phyloP scores from a whole-genome alignment of 805 yeast species.

The Schizosaccharomyces lindneri region DNA sequence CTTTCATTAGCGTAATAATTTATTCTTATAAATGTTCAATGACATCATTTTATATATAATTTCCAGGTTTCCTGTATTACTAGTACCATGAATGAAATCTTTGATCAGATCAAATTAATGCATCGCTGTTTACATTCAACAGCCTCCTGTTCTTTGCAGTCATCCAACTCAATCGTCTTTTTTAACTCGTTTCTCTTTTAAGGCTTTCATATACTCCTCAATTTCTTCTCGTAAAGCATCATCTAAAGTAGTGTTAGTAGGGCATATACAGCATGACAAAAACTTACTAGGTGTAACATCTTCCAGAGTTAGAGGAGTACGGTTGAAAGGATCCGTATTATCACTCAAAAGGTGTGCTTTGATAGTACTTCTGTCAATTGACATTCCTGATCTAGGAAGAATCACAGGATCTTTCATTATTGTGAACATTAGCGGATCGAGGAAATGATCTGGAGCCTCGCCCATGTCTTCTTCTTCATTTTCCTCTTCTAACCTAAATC shows the following conservation, averaged over 20 bases:
- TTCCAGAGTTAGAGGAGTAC: slow-evolving; percentile 70
- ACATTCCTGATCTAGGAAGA: slow-evolving; percentile 66
- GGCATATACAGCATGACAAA: background rate
- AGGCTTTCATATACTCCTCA: slow-evolving; percentile 2
- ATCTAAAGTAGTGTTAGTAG: background rate
- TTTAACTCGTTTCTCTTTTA: background rate
- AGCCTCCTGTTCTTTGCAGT: too few relatives aligned
- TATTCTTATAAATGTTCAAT: too few relatives aligned
- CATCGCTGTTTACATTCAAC: too few relatives aligned
- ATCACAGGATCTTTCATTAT: slow-evolving; percentile 89
- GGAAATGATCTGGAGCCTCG: slow-evolving; percentile 84
- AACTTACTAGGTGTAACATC: slow-evolving; percentile 52
- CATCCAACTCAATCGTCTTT: background rate
- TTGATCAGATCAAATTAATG: too few relatives aligned
- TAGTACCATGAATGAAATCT: too few relatives aligned
- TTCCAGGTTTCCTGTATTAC: too few relatives aligned
- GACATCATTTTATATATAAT: too few relatives aligned
- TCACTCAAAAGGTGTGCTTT: slow-evolving; percentile 85
- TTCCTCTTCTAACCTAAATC: slow-evolving; percentile 20
- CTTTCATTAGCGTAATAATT: too few relatives aligned
- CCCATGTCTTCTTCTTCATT: slow-evolving; percentile 48
- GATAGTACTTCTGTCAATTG: slow-evolving; percentile 73
- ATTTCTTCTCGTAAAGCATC: slow-evolving; percentile 4
- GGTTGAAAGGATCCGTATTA: slow-evolving; percentile 89
- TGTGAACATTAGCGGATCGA: slow-evolving; percentile 91